phyloP scores from a whole-genome alignment of 176 grass and related monocot species.

The Carex myosuroides region DNA sequence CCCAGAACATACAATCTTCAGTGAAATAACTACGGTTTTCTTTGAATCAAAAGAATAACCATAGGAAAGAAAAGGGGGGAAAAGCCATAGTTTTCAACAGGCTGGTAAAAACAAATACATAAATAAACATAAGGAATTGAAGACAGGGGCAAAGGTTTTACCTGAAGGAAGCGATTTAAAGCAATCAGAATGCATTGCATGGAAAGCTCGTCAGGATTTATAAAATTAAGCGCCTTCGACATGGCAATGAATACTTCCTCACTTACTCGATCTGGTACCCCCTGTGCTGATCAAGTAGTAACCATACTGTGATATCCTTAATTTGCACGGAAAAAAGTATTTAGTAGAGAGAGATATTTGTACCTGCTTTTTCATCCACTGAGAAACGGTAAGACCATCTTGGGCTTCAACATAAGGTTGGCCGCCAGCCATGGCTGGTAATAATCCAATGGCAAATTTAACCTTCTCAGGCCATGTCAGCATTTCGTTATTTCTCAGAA shows the following conservation, averaged over 20 bases:
- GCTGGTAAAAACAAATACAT: not conserved
- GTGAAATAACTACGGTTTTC: not conserved
- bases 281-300: slow-evolving; percentile 60
- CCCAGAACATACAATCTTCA: not conserved
- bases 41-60: not conserved
- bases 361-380: slow-evolving; percentile 96
- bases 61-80: not conserved
- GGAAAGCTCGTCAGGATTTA: slow-evolving; percentile 98
- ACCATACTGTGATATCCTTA: slow-evolving; percentile 20
- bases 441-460: slow-evolving; percentile 94
- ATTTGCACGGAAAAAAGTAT: slow-evolving; percentile 14
- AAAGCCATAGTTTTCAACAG: not conserved
- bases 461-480: slow-evolving; percentile 97
- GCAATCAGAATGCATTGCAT: slow-evolving; percentile 99
- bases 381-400: slow-evolving; percentile 74
- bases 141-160: slow-evolving; percentile 19
- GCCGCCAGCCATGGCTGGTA: slow-evolving; percentile 84
- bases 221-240: slow-evolving; percentile 98
- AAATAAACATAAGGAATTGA: not conserved
- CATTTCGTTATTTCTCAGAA: slow-evolving; percentile 96
- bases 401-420: slow-evolving; percentile 98
- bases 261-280: slow-evolving; percentile 80
- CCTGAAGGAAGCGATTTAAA: slow-evolving; percentile 93
- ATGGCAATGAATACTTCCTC: slow-evolving; percentile 98
- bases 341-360: slow-evolving; percentile 8